These are phyloP conservation scores for Clonostachys solani DNA, from an alignment of 2,329 filamentous ascomycete genomes.

Conservation along the genomic window DNA sequence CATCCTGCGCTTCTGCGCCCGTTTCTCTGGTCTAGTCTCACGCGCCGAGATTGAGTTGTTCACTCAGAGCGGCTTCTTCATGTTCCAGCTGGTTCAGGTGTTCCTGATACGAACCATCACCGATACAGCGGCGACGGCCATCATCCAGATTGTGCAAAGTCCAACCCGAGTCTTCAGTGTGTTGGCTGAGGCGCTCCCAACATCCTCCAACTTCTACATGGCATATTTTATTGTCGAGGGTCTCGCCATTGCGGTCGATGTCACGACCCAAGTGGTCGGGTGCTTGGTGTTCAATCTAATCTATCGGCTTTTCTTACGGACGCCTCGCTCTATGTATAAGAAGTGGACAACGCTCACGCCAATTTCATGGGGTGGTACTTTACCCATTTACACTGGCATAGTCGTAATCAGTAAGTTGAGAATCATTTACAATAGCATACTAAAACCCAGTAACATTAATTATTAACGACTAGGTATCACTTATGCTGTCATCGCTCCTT, in stretches of 20 bases:
- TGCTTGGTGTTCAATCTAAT: conserved; percentile 64
- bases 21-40: conserved; percentile 73
- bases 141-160: conserved; percentile 57
- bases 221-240: conserved; percentile 85
- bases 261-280: conserved; percentile 62
- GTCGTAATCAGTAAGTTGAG: conserved; percentile 57
- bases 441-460: too few species aligned
- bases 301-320: conserved; percentile 68
- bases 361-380: conserved; percentile 72
- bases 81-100: conserved; percentile 84
- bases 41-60: conserved; percentile 78
- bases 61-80: conserved; percentile 88
- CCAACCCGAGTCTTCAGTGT: conserved; percentile 59
- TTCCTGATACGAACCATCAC: conserved; percentile 83
- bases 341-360: conserved; percentile 66
- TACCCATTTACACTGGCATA: conserved; percentile 72
- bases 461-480: conserved; percentile 51
- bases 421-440: not conserved
- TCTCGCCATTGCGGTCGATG: conserved; percentile 66
- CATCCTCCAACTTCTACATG: conserved; percentile 89
- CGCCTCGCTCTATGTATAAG: conserved; percentile 71
- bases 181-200: conserved; percentile 70
- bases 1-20: conserved; percentile 64
- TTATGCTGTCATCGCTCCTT: conserved; percentile 78
- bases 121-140: conserved; percentile 70